Evolutionary conservation across 345 rosid species (phyloP).

Genomic region (Rubroshorea leprosula): DNA sequence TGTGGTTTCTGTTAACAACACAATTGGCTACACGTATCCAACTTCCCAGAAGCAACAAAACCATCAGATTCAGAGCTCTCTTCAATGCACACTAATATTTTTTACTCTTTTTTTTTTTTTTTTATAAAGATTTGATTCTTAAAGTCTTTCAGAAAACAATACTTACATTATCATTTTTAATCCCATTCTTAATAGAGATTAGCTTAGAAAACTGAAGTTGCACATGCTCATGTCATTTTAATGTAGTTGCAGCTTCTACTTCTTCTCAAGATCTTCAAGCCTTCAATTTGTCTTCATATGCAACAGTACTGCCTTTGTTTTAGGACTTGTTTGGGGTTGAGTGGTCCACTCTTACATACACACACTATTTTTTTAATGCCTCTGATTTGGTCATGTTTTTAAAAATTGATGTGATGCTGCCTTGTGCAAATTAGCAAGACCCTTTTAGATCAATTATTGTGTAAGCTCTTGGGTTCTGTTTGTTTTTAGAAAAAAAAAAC

Average conservation of each 20-base stretch:
- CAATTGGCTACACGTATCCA: neutral
- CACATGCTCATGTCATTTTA: too few species aligned
- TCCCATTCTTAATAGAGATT: too few species aligned
- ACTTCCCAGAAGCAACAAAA: constrained; percentile 23
- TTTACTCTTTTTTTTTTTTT: constrained; percentile 14
- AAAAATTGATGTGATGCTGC: too few species aligned
- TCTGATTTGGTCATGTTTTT: too few species aligned
- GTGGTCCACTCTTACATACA: neutral
- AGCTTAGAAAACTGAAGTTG: constrained; percentile 10
- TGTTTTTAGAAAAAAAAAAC: neutral
- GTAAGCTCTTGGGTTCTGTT: too few species aligned
- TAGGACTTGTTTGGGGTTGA: constrained; percentile 17
- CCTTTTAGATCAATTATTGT: too few species aligned
- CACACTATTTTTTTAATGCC: neutral
- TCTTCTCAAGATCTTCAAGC: too few species aligned
- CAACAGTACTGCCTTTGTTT: constrained; percentile 2
- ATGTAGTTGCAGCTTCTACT: too few species aligned
- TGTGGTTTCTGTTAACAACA: constrained; percentile 3
- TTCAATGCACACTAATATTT: constrained; percentile 11
- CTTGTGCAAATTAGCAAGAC: too few species aligned
- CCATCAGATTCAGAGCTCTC: neutral
- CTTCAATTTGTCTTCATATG: neutral
- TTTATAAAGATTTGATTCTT: neutral
- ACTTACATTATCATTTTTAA: constrained; percentile 6
- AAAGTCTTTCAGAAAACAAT: too few species aligned